phyloP scores from a whole-genome alignment of 768 basidiomycete species.

The Boletus patriciae region DNA sequence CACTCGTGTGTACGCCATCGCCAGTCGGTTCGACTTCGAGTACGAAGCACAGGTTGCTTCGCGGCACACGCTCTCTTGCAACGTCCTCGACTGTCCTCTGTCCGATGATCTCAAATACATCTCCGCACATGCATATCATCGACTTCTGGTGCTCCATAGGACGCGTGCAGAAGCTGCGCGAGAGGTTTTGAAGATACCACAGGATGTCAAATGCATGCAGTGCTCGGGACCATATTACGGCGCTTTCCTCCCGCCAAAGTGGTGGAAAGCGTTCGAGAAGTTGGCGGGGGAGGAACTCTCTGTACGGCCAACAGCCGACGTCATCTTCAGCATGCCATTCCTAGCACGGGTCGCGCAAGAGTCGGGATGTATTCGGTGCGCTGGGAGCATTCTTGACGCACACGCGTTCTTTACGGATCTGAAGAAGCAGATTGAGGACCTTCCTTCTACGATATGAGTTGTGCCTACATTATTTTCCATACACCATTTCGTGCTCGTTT shows the following conservation, averaged over 20 bases:
- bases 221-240: constrained; percentile 56
- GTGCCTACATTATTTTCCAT: background rate
- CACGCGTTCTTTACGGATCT: constrained; percentile 54
- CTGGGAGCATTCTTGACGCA: constrained; percentile 64
- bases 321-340: constrained; percentile 62
- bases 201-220: constrained; percentile 62
- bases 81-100: constrained; percentile 56
- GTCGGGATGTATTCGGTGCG: constrained; percentile 61
- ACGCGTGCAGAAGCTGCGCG: constrained; percentile 50
- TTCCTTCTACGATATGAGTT: constrained; percentile 44
- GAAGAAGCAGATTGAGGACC: constrained; percentile 57
- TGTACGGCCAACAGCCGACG: constrained; percentile 53
- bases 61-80: constrained; percentile 50
- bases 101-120: constrained; percentile 65
- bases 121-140: constrained; percentile 67
- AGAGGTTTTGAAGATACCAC: constrained; percentile 45
- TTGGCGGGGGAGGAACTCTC: constrained; percentile 58
- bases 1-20: constrained; percentile 68
- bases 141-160: constrained; percentile 59
- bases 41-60: constrained; percentile 65
- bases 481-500: background rate
- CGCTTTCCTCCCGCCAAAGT: constrained; percentile 54
- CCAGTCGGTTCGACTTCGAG: constrained; percentile 62
- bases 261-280: constrained; percentile 66
- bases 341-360: constrained; percentile 50